Conservation (phyloP, 345 rosid species). For the Murraya koenigii region DNA sequence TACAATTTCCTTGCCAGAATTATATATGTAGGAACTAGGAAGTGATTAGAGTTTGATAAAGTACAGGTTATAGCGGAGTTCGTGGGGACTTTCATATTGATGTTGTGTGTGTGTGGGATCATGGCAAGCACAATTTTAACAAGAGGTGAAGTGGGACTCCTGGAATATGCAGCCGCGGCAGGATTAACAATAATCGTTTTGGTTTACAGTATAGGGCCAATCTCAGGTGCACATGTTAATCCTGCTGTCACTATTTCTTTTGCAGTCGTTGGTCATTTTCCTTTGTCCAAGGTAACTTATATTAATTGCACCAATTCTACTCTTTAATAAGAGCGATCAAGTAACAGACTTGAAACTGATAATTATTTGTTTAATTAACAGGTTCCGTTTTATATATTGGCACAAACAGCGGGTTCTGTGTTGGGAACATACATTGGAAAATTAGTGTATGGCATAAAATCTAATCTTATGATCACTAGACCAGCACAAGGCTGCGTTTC, state of each 20-base stretch:
- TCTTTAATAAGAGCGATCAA: neutral
- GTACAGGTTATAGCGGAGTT: slow-evolving; percentile 73
- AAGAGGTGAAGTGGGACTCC: slow-evolving; percentile 57
- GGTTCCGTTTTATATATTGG: slow-evolving; percentile 77
- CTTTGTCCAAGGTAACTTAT: slow-evolving; percentile 61
- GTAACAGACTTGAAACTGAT: neutral
- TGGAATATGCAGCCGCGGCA: slow-evolving; percentile 71
- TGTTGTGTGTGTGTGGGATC: slow-evolving; percentile 74
- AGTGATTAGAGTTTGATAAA: neutral
- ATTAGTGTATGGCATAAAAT: slow-evolving; percentile 48
- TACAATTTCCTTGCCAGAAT: too few relatives aligned
- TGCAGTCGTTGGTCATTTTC: slow-evolving; percentile 68
- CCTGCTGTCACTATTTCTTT: slow-evolving; percentile 82
- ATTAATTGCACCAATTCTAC: neutral
- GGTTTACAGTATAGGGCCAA: slow-evolving; percentile 64
- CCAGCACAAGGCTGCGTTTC: slow-evolving; percentile 52
- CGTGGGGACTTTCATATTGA: slow-evolving; percentile 70
- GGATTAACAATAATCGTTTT: slow-evolving; percentile 65
- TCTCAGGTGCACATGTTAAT: slow-evolving; percentile 86
- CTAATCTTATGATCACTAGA: slow-evolving; percentile 54
- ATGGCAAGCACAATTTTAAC: slow-evolving; percentile 52
- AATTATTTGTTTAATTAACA: slow-evolving; percentile 11
- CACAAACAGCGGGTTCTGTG: slow-evolving; percentile 64
- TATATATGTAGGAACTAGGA: too few relatives aligned
- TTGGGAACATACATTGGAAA: slow-evolving; percentile 58